Evolutionary conservation across 257 asterid species (phyloP).

Genomic region (Solanum neorickii): DNA sequence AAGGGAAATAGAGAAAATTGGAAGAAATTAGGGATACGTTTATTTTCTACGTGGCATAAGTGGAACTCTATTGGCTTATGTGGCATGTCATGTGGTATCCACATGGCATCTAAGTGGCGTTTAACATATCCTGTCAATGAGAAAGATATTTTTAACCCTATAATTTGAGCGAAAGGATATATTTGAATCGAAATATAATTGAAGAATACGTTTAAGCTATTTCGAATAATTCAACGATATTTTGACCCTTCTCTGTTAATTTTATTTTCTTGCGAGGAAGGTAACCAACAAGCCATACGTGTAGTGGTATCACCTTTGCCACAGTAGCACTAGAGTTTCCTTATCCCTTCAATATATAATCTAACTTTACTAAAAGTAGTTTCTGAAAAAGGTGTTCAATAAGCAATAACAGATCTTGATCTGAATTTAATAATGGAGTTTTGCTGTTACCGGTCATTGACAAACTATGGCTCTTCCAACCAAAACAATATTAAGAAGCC

Average conservation of each 20-base stretch:
- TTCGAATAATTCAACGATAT: too few relatives aligned
- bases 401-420: not conserved
- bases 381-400: not conserved
- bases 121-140: too few relatives aligned
- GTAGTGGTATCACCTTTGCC: not conserved
- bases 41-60: too few relatives aligned
- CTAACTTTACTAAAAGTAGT: not conserved
- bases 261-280: not conserved
- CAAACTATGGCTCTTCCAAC: constrained; percentile 10
- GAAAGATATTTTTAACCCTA: too few relatives aligned
- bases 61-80: too few relatives aligned
- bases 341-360: not conserved
- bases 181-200: too few relatives aligned
- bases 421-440: not conserved
- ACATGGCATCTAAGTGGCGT: too few relatives aligned
- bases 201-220: accelerated
- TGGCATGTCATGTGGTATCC: too few relatives aligned
- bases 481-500: constrained; percentile 1
- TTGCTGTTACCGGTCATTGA: not conserved
- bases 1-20: too few relatives aligned
- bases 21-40: accelerated
- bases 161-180: accelerated
- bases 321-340: not conserved
- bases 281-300: not conserved
- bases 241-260: too few relatives aligned